Evolutionary conservation across 1,284 basidiomycete genomes (phyloP), one percentile per base, ranked within the genome.

Genomic region (Mycena sp.): DNA sequence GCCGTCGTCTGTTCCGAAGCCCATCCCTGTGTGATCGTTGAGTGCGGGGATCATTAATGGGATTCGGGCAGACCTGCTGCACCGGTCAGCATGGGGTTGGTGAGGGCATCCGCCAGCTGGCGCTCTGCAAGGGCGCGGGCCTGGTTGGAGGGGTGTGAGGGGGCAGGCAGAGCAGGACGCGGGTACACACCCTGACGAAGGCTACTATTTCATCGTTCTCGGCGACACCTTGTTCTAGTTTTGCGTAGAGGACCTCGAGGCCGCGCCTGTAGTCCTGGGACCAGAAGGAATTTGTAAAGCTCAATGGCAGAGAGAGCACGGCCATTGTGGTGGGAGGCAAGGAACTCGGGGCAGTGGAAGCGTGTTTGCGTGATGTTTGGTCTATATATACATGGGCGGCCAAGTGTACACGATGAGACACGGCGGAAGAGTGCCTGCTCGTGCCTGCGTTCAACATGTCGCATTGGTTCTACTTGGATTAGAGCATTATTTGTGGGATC

Each of bases 201-300:
- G 85, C 81, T 56, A 92, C 80, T 44, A 96, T 87, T 74, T 96
- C 91, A 64, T 89, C 85, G 78, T 95, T 91, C 80, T 96, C 94
- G 19, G 83, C 82, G 25, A 87, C 79, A 38, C 92, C 91, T 91
- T 93, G 71, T 38, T 52, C 62, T 40, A 51, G 50, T 57, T 61
- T 67, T 44, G 50, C 45, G 6, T n/a, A 56, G 45, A 63, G 40
- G 54, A 50, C 30, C 68, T 95, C 88, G 26, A 96, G 83, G 32
- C 94, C 94, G 61, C 81, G 86, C 40, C 93, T 84, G 74, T 94
- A 95, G 79, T 95, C 93, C 74, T 93, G 89, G 10, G 94, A 87
- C 94, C 94, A 96, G 81, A 96, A 96, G 37, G 93, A 95, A 77
- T 96, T 96, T 67, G 85, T 87, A 76, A 96, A 96, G 21, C 86